Conservation (phyloP, 768 basidiomycete genomes). For the Tulasnella sp. region DNA sequence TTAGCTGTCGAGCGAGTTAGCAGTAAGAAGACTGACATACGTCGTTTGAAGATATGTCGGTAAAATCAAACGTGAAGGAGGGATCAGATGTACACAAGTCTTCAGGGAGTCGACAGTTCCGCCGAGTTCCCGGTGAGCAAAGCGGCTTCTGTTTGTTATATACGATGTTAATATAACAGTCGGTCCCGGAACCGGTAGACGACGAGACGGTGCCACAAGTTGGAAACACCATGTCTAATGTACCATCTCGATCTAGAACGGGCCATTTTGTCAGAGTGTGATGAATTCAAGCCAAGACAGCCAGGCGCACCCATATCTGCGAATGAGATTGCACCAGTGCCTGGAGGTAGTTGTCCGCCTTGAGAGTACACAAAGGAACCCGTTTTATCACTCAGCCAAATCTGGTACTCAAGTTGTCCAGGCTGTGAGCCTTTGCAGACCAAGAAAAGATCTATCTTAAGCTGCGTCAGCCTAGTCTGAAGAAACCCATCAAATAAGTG, state of each 20-base stretch:
- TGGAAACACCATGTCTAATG: constrained; percentile 88
- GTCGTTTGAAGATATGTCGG: constrained; percentile 20
- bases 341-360: constrained; percentile 57
- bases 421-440: constrained; percentile 52
- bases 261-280: background rate
- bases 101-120: constrained; percentile 61
- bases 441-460: constrained; percentile 64
- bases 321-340: constrained; percentile 70
- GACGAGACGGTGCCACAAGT: constrained; percentile 65
- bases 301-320: constrained; percentile 67
- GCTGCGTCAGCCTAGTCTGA: background rate
- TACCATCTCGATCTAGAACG: constrained; percentile 73
- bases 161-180: constrained; percentile 80
- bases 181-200: constrained; percentile 56
- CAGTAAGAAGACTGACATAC: no score
- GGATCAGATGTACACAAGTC: constrained; percentile 75
- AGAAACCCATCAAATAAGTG: no score
- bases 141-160: constrained; percentile 86
- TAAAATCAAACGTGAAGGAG: constrained; percentile 66
- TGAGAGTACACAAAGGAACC: constrained; percentile 61
- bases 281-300: background rate
- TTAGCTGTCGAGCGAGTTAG: background rate
- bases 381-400: constrained; percentile 85
- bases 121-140: constrained; percentile 47
- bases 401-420: constrained; percentile 60